Conservation (phyloP, 139 green algal genomes). For the Picochlorum sp. region DNA sequence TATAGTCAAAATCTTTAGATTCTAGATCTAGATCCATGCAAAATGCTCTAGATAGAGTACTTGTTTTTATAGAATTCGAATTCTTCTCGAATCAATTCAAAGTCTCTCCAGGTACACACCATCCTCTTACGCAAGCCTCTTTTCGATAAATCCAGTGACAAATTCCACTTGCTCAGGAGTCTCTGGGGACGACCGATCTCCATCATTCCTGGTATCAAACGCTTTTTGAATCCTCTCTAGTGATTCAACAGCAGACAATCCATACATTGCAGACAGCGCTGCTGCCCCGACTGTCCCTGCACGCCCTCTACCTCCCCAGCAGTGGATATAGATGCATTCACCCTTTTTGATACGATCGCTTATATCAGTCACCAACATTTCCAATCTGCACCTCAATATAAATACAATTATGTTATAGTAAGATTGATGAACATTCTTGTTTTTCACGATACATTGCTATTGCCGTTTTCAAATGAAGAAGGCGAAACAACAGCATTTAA, state of each 20-base stretch:
- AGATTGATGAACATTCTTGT: background rate
- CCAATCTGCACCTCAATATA: conserved; percentile 15
- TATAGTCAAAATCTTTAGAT: too few species aligned
- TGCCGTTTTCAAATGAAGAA: background rate
- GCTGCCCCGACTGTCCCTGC: conserved; percentile 63
- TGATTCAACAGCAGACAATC: conserved; percentile 52
- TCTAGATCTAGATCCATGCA: too few species aligned
- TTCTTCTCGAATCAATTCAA: too few species aligned
- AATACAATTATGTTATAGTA: background rate
- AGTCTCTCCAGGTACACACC: too few species aligned
- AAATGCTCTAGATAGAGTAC: too few species aligned
- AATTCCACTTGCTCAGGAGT: conserved; percentile 54
- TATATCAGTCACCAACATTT: conserved; percentile 6
- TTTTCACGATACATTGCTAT: background rate
- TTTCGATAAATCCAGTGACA: conserved; percentile 30
- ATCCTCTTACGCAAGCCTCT: background rate
- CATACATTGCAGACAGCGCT: conserved; percentile 50
- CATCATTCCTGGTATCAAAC: conserved; percentile 55
- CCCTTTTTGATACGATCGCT: conserved; percentile 24
- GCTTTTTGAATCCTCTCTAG: conserved; percentile 55
- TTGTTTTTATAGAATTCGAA: background rate
- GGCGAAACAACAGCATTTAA: too few species aligned
- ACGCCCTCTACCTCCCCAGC: conserved; percentile 73
- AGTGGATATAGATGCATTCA: conserved; percentile 73
- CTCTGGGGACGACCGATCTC: conserved; percentile 36